phyloP scores from a whole-genome alignment of 176 grass and related monocot genomes.

The maize (Zea mays) region DNA sequence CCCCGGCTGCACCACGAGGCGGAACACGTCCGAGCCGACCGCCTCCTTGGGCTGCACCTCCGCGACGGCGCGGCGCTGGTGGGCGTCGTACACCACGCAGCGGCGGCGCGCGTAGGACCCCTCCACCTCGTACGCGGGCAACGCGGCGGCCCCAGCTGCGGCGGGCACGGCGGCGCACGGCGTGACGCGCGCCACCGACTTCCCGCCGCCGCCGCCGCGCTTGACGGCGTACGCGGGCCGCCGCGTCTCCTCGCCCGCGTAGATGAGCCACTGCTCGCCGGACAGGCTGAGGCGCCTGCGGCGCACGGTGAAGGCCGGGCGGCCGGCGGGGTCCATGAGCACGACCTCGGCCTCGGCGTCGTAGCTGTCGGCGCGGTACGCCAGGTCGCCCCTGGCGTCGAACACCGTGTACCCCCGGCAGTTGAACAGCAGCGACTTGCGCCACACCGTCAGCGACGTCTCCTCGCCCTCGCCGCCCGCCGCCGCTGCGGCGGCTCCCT shows the following conservation, averaged over 20 bases:
- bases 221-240: conserved; percentile 56
- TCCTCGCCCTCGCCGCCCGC: background rate
- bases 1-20: conserved; percentile 61
- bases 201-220: conserved; percentile 33
- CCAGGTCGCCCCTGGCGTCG: conserved; percentile 70
- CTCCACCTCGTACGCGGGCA: conserved; percentile 51
- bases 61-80: conserved; percentile 48
- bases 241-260: conserved; percentile 49
- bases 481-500: background rate
- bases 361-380: conserved; percentile 89
- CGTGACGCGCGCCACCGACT: conserved; percentile 45
- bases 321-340: conserved; percentile 76
- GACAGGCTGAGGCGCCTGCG: conserved; percentile 76
- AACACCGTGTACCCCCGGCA: conserved; percentile 93
- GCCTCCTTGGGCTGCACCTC: conserved; percentile 77
- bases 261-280: conserved; percentile 71
- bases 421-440: conserved; percentile 91
- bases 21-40: conserved; percentile 72
- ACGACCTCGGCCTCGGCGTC: conserved; percentile 65
- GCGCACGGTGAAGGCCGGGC: conserved; percentile 61
- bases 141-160: background rate
- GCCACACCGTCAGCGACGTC: conserved; percentile 83
- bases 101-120: conserved; percentile 75
- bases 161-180: conserved; percentile 4
- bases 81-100: conserved; percentile 75